Evolutionary conservation across 2,329 filamentous ascomycete genomes (phyloP), one percentile per base, ranked within the genome.

Genomic region (Sordariomycetes sp.): DNA sequence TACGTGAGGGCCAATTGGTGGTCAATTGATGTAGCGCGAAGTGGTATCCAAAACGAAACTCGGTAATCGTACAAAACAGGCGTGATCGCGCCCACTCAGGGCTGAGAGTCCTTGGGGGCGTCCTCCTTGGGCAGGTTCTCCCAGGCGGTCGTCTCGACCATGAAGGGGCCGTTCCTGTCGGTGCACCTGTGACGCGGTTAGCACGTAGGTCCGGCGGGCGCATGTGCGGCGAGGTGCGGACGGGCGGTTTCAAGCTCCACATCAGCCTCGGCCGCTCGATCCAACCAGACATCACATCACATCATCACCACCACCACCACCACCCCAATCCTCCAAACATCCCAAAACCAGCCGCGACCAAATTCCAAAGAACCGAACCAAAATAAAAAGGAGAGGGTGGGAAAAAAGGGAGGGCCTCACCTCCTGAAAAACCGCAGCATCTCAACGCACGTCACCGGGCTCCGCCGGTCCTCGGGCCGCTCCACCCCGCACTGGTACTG

Each of bases 401-500:
- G 22, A 22, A 37, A 57, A 50, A 22, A 52, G 24, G 6, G 25
- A 25, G 37, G 46, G 52, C 67, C 80, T 70, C 66, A 86, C 83
- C 75, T 76, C 60, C 83, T 75, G 66, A 86, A 87, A 66, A 82
- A 73, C 59, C 83, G 76, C 66, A 80, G 76, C 48, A 86, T 74
- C 11, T 80, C 78, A 71, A 74, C 80, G 67, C 83, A 87, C 59
- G 70, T 69, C 52, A 83, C 78, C 0, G 73, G 68, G 58, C 79
- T 79, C 59, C 79, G 68, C 55, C 64, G 67, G 40, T 68, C 65
- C 53, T 74, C 69, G 16, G 80, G 78, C 57, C 74, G 66, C 62
- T 78, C 72, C 51, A 86, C 77, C 61, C 75, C 69, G 67, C 83
- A 87, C 50, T 79, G 75, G 69, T 83, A 86, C 71, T 86, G 83